Evolutionary conservation across 106 monocot species (phyloP), one percentile per base, ranked within the genome.

Genomic region (Dendrobium chrysotoxum): DNA sequence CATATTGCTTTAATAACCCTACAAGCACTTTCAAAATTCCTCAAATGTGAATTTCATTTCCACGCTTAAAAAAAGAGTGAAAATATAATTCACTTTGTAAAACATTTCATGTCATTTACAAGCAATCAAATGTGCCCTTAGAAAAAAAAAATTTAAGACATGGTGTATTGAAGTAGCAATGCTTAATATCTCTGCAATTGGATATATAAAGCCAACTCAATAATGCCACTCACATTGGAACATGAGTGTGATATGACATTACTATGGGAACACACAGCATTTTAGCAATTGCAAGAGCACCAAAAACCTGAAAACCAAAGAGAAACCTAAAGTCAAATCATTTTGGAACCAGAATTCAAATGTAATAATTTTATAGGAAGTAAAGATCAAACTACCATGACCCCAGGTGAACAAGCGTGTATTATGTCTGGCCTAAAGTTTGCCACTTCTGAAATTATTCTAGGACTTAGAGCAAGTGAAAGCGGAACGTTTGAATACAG

Each of bases 181-280:
- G 13, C 50, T 13, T 50, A 13, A 50, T 50, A 50, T 46, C 46
- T 46, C 46, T 46, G 10, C 46, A 46, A 46, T 50, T 50, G 50
- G 15, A 50, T 50, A 15, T 50, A 50, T 50, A 50, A 50, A 50
- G 50, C 50, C 13, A 50, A 11, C 15, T 30, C 68, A 70, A 30
- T 4, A 70, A 28, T 31, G 13, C 26, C 53, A 85, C 92, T 88
- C 76, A 95, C 98, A 92, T 83, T 78, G 98, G 98, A 70, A 99
- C 95, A 87, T 99, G 98, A 10, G 98, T 99, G 87, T 99, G 98
- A 75, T 99, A 99, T 6, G 95, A 93, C 98, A 99, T 92, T 41
- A 99, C 98, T 38, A 99, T 77, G 7, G 98, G 95, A 41, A 93
- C 89, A 42, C 77, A 86, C 20, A 99, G 89, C 72, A 99, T 66